A percentile compares a stretch with the other conserved stretches of the same genome.
Evolutionary conservation across 371 early-diverging fungal genomes (phyloP).

Genomic region (Homolaphlyctis polyrhiza): DNA sequence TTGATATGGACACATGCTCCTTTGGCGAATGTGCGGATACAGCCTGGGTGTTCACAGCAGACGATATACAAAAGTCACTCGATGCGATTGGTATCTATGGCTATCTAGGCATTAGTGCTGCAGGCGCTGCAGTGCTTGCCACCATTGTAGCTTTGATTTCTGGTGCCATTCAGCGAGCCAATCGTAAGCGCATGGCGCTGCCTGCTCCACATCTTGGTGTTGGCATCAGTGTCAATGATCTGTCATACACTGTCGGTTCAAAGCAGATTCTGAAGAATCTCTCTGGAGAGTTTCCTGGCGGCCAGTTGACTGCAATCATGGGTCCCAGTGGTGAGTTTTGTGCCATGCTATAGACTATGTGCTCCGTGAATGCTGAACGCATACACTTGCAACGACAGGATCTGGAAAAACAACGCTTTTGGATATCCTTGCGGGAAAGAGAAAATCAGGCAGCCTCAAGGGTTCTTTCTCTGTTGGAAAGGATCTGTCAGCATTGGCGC

Average conservation of each 20-base stretch:
- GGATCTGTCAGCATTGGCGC: background rate
- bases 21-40: conserved; percentile 3
- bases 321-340: conserved; percentile 40
- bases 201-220: background rate
- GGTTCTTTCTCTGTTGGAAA: background rate
- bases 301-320: conserved; percentile 81
- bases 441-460: conserved; percentile 53
- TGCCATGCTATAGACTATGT: too few relatives aligned
- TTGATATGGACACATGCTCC: background rate
- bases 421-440: conserved; percentile 86
- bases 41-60: too few relatives aligned
- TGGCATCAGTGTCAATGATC: background rate
- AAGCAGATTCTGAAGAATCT: conserved; percentile 14
- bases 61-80: background rate
- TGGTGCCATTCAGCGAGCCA: background rate
- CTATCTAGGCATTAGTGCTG: conserved; percentile 47
- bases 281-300: conserved; percentile 69
- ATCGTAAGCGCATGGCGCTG: background rate
- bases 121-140: conserved; percentile 11
- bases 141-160: background rate
- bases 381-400: too few relatives aligned
- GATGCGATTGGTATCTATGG: conserved; percentile 75
- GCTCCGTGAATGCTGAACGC: too few relatives aligned
- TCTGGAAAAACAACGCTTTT: conserved; percentile 81
- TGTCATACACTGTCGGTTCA: background rate